phyloP scores from a whole-genome alignment of 2,329 filamentous ascomycete species.

The Ascochyta fabae region DNA sequence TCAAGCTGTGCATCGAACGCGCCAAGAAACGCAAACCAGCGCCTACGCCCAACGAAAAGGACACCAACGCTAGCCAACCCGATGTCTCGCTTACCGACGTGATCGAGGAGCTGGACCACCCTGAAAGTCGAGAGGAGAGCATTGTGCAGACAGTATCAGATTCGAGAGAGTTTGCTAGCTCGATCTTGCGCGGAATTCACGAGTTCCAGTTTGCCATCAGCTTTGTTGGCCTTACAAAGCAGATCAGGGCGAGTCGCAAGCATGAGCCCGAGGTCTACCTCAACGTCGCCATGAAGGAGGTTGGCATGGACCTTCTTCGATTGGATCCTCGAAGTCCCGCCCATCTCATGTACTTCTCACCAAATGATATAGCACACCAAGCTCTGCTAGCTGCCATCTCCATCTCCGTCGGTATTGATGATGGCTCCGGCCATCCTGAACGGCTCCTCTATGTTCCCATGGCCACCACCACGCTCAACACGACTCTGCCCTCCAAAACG shows the following conservation, averaged over 20 bases:
- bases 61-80: constrained; percentile 41
- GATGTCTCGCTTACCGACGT: constrained; percentile 74
- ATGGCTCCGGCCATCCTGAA: constrained; percentile 84
- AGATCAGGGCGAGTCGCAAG: constrained; percentile 71
- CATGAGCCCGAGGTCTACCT: constrained; percentile 75
- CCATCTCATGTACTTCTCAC: constrained; percentile 97
- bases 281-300: constrained; percentile 93
- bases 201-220: constrained; percentile 96
- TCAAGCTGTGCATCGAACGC: constrained; percentile 67
- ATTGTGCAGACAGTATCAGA: constrained; percentile 86
- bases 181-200: constrained; percentile 88
- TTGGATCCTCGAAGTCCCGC: constrained; percentile 91
- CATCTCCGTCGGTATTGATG: constrained; percentile 88
- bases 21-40: constrained; percentile 56
- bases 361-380: constrained; percentile 92
- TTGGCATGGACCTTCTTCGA: constrained; percentile 89
- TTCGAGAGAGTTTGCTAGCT: constrained; percentile 89
- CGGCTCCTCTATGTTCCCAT: constrained; percentile 93
- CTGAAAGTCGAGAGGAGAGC: constrained; percentile 70
- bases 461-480: constrained; percentile 94
- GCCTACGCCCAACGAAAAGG: constrained; percentile 17
- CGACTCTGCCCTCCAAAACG: constrained; percentile 92
- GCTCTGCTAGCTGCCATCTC: constrained; percentile 90
- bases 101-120: constrained; percentile 74
- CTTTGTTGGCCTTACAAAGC: constrained; percentile 85